These are phyloP conservation scores for Xylaria intraflava DNA, from an alignment of 495 filamentous ascomycete species.

Conservation along the genomic window DNA sequence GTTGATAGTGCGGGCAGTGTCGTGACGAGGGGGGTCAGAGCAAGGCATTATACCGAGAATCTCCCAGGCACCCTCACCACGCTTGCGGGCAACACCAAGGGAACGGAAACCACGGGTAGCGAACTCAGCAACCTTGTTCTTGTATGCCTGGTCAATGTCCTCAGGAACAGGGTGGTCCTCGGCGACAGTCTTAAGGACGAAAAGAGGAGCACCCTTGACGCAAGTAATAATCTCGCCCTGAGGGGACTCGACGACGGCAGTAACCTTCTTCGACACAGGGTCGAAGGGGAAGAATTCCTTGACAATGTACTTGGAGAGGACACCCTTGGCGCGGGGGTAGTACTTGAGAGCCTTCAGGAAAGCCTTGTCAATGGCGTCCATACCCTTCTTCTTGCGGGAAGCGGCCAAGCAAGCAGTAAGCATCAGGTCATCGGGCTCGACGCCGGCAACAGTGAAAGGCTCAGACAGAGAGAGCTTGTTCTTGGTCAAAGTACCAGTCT, in stretches of 20 bases:
- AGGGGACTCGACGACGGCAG: conserved; percentile 72
- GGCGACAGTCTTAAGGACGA: conserved; percentile 76
- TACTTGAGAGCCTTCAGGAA: conserved; percentile 76
- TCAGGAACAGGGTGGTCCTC: conserved; percentile 71
- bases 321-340: conserved; percentile 71
- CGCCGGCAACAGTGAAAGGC: conserved; percentile 72
- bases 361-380: conserved; percentile 92
- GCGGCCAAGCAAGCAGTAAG: conserved; percentile 85
- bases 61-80: conserved; percentile 69
- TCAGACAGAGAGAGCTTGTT: conserved; percentile 85
- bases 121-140: conserved; percentile 85
- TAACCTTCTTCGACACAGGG: conserved; percentile 90
- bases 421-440: conserved; percentile 80
- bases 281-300: conserved; percentile 84
- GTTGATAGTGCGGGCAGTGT: conserved; percentile 82
- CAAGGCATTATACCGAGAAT: conserved; percentile 93
- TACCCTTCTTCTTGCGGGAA: conserved; percentile 88
- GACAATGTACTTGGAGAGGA: conserved; percentile 69
- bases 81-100: conserved; percentile 84
- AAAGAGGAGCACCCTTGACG: conserved; percentile 84
- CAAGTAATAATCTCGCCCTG: conserved; percentile 76
- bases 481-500: conserved; percentile 89
- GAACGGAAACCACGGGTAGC: conserved; percentile 88
- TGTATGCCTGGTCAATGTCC: conserved; percentile 70
- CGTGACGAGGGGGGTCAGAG: conserved; percentile 83